Conservation (phyloP, 1,139 yeast genomes). For the Yamadazyma conglobata region DNA sequence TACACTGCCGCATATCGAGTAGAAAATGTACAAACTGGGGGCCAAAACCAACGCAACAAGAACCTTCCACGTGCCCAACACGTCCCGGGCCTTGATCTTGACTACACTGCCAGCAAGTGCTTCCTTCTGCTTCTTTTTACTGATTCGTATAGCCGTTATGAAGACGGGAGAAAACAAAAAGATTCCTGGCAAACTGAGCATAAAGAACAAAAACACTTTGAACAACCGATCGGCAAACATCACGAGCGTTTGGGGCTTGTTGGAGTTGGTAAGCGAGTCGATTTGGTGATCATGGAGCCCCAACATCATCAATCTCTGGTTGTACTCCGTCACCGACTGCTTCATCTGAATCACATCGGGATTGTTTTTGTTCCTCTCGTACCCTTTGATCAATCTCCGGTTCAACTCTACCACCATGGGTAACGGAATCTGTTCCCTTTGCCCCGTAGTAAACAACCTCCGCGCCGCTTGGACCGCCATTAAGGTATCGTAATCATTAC, state of each 20-base stretch:
- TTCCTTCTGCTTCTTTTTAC: conserved; percentile 35
- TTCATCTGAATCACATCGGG: conserved; percentile 35
- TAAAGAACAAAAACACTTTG: conserved; percentile 31
- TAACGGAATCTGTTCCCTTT: conserved; percentile 34
- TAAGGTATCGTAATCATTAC: conserved; percentile 88
- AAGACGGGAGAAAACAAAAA: conserved; percentile 46
- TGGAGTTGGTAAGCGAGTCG: conserved; percentile 28
- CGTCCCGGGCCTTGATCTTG: conserved; percentile 45
- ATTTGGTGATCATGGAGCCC: conserved; percentile 48
- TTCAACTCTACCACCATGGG: conserved; percentile 48
- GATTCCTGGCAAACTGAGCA: conserved; percentile 41
- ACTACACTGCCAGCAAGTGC: conserved; percentile 44
- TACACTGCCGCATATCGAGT: conserved; percentile 36
- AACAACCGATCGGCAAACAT: conserved; percentile 28
- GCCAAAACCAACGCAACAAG: conserved; percentile 44
- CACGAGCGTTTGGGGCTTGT: conserved; percentile 24
- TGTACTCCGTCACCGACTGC: conserved; percentile 33
- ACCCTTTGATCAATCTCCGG: conserved; percentile 39
- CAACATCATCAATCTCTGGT: conserved; percentile 28
- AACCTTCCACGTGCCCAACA: conserved; percentile 46
- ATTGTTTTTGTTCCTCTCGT: conserved; percentile 32
- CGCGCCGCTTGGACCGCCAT: conserved; percentile 89
- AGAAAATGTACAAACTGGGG: conserved; percentile 40
- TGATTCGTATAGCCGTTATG: conserved; percentile 32
- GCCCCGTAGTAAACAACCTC: conserved; percentile 36